These are phyloP conservation scores for Microthlaspi erraticum DNA, from an alignment of 345 rosid species.

Conservation along the genomic window DNA sequence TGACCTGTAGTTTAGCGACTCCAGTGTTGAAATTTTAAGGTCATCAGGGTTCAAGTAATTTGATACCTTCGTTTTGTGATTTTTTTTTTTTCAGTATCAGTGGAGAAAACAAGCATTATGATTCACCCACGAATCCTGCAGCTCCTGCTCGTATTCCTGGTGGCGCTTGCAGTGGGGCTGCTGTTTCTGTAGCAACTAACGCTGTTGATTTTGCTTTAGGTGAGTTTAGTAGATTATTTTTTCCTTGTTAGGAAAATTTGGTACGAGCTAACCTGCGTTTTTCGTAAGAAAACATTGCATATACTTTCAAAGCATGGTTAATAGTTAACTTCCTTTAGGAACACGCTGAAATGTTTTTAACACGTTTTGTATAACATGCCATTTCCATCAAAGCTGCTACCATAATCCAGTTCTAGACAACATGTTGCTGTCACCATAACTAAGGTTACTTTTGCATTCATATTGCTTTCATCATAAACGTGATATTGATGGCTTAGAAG, in stretches of 20 bases:
- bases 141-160: constrained; percentile 76
- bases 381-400: constrained; percentile 11
- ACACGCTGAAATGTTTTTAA: not conserved
- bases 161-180: constrained; percentile 95
- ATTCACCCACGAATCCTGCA: constrained; percentile 87
- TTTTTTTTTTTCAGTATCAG: constrained; percentile 63
- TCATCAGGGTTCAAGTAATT: not conserved
- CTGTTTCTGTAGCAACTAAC: constrained; percentile 86
- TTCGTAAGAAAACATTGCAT: constrained; percentile 5
- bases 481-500: constrained; percentile 13
- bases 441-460: not conserved
- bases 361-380: constrained; percentile 1
- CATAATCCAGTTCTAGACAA: not conserved
- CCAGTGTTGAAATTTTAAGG: not conserved
- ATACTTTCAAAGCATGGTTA: constrained; percentile 3
- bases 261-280: not conserved
- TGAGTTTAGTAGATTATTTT: constrained; percentile 28
- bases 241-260: constrained; percentile 6
- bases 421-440: constrained; percentile 14
- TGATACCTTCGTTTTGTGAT: constrained; percentile 9
- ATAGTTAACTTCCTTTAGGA: not conserved
- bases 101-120: constrained; percentile 88
- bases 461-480: constrained; percentile 20
- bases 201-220: constrained; percentile 91
- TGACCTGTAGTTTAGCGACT: constrained; percentile 6